Evolutionary conservation across 2,329 filamentous ascomycete species (phyloP).

Genomic region (Cercospora zeae-maydis): DNA sequence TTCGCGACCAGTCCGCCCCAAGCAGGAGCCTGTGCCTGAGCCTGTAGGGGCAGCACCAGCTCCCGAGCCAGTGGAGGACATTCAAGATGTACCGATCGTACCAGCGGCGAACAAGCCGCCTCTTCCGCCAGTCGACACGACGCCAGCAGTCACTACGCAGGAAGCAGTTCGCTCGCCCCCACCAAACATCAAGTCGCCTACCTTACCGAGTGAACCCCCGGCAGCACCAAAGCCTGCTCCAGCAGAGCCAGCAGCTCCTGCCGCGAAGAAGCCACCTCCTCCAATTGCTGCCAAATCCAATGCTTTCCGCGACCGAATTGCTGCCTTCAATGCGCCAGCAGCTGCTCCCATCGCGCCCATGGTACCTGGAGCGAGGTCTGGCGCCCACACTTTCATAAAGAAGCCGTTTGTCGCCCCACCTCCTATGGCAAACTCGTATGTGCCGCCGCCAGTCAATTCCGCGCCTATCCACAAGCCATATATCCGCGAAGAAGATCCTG

Average conservation of each 20-base stretch:
- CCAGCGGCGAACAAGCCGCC: slow-evolving; percentile 38
- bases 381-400: slow-evolving; percentile 72
- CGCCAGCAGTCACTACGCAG: slow-evolving; percentile 22
- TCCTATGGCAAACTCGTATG: slow-evolving; percentile 84
- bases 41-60: slow-evolving; percentile 25
- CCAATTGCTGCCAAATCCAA: slow-evolving; percentile 65
- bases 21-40: slow-evolving; percentile 52
- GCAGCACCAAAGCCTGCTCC: slow-evolving; percentile 36
- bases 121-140: slow-evolving; percentile 35
- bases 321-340: slow-evolving; percentile 89
- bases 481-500: slow-evolving; percentile 79
- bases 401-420: slow-evolving; percentile 96
- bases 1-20: slow-evolving; percentile 63
- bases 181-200: slow-evolving; percentile 22
- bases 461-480: slow-evolving; percentile 69
- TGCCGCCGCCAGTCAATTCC: slow-evolving; percentile 68
- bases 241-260: slow-evolving; percentile 40
- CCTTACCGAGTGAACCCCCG: slow-evolving; percentile 23
- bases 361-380: slow-evolving; percentile 65
- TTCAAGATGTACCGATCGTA: slow-evolving; percentile 31
- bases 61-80: slow-evolving; percentile 27
- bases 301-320: slow-evolving; percentile 92
- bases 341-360: slow-evolving; percentile 86
- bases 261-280: slow-evolving; percentile 59
- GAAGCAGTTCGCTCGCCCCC: slow-evolving; percentile 31